Evolutionary conservation across 352 stramenopile genomes (phyloP), one percentile per base, ranked within the genome.

Genomic region (Phytophthora sojae): DNA sequence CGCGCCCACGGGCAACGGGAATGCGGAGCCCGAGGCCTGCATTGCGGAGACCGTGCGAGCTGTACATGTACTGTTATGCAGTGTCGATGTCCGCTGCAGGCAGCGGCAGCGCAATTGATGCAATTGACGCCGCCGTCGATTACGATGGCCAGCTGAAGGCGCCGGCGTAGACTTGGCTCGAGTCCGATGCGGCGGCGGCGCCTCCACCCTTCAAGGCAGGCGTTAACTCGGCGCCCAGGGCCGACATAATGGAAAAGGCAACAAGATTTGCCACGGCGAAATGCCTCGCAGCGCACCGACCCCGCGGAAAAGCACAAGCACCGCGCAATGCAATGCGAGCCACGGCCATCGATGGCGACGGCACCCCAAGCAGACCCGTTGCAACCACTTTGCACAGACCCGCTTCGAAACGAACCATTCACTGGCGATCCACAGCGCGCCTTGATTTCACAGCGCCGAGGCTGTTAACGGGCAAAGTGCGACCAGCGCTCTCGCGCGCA

Each of bases 161-260:
- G 47, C 47, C 45, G 47, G 45, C 23, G 56, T 65, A 64, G 50
- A 57, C 39, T 37, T 57, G 61, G 44, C 62, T 62, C 52, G 29
- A 52, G 45, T 52, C n/a, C n/a, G 45, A 23, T 21, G 21, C 21
- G 21, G 21, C 19, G 21, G 21, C 19, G 32, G 26, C 26, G 26
- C 26, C 26, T 30, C 26, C 32, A 1, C 35, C 55, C 37, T 52
- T 61, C 56, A 61, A 61, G 56, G 32, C 37, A 39, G 55, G 14
- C 56, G 64, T 67, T 71, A 71, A 71, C 64, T 55, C 30, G 29
- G 30, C 49, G n/a, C 8, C 25, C n/a, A 21, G 4, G 21, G 39
- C 37, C 44, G 64, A 71, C 56, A 71, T 45, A 42, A 52, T 47
- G 65, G 65, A 72, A 72, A 67, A 63, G 51, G 39, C 58, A 68